Conservation (phyloP, 2,329 filamentous ascomycete species). For the Didymellaceae sp. region DNA sequence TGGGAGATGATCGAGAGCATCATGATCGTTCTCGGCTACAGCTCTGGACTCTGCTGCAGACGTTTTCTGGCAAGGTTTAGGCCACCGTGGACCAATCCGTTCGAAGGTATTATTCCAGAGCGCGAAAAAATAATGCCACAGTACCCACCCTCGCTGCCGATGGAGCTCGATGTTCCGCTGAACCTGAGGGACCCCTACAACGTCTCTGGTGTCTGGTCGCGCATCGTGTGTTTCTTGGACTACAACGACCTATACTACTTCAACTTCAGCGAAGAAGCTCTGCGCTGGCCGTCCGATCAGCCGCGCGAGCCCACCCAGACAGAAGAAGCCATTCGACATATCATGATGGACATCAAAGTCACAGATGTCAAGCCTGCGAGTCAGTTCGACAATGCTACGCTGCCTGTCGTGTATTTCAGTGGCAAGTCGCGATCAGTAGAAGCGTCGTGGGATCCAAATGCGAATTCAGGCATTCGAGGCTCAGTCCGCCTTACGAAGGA, state of each 20-base stretch:
- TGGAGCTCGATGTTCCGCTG: slow-evolving; percentile 52
- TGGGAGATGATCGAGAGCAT: slow-evolving; percentile 83
- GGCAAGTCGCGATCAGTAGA: slow-evolving; percentile 69
- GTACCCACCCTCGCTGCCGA: slow-evolving; percentile 23
- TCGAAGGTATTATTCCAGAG: slow-evolving; percentile 37
- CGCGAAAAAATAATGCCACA: slow-evolving; percentile 9
- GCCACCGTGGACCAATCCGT: slow-evolving; percentile 40
- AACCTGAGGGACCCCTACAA: slow-evolving; percentile 72
- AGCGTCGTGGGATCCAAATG: slow-evolving; percentile 70
- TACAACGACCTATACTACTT: slow-evolving; percentile 69
- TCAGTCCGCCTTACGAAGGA: slow-evolving; percentile 69
- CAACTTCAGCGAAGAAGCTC: slow-evolving; percentile 65
- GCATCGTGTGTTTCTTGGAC: slow-evolving; percentile 58
- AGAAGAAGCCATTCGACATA: slow-evolving; percentile 73
- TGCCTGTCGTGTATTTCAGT: slow-evolving; percentile 72
- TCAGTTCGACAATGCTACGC: slow-evolving; percentile 61
- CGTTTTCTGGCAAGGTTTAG: slow-evolving; percentile 30
- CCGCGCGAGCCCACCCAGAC: slow-evolving; percentile 62
- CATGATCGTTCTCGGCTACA: slow-evolving; percentile 71
- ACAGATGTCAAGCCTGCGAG: slow-evolving; percentile 65
- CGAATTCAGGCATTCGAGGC: slow-evolving; percentile 70
- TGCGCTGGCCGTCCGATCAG: slow-evolving; percentile 45
- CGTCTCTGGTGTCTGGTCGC: slow-evolving; percentile 73
- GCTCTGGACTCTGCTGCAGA: slow-evolving; percentile 50
- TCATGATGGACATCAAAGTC: slow-evolving; percentile 70